Base-by-base conservation (phyloP, 116 monocot species). In the Zostera marina region DNA sequence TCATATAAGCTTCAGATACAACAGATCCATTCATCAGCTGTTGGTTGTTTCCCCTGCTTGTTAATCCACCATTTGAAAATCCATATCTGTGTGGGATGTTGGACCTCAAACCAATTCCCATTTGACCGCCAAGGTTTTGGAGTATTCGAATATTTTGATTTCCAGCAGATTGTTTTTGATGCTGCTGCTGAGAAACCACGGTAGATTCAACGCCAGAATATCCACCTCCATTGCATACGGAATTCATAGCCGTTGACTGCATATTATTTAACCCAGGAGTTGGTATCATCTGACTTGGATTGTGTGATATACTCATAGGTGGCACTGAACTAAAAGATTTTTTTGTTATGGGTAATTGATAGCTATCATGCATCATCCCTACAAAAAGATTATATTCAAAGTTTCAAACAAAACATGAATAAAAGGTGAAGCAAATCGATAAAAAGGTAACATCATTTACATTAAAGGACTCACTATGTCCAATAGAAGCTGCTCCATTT, bases 241-340 rank as follows among this genome's bases (percentile, higher is more conserved):
- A 65, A 59, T 69, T 72, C 52, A 70, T 52, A 14, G 81, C 6
- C 43, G 72, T 56, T 23, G 68, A 57, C 58, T 78, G 71, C 52
- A 40, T 47, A 79, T 74, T 85, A 64, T 73, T 85, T 13, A 91
- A 75, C 42, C 91, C 85, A 63, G 91, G 91, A 20, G 91, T 85
- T 41, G 91, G 91, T 7, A 91, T 87, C 92, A 92, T 92, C 54
- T 86, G 85, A 68, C 70, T 86, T 44, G 66, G 66, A 60, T 70
- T 71, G 19, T 70, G 73, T 49, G 73, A 62, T 45, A 86, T 52
- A 45, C 71, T 76, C 41, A 64, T 32, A 9, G 83, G 73, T 9
- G 75, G 51, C 48, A 80, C 64, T 7, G 75, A 70, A 62, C 74
- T 66, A 43, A 77, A 45, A 22, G 74, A 48, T 66, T 67, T 38